Evolutionary conservation across 768 basidiomycete species (phyloP).

Genomic region (Lactifluus pinguis): DNA sequence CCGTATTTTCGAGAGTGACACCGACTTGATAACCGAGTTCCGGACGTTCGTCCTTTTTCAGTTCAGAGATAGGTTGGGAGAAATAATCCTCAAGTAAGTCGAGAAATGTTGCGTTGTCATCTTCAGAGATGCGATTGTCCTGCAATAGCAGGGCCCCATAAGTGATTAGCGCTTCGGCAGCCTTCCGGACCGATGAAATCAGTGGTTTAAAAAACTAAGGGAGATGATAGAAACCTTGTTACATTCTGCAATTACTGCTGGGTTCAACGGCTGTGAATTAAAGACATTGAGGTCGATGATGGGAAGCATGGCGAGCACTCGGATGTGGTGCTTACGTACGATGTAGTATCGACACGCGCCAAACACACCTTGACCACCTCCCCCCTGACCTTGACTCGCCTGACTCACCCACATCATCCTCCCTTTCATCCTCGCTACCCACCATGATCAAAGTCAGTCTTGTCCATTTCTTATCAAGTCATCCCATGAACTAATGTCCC

Average conservation of each 20-base stretch:
- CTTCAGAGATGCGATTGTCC: slow-evolving; percentile 77
- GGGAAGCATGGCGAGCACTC: slow-evolving; percentile 38
- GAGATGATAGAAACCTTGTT: slow-evolving; percentile 39
- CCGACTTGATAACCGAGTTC: slow-evolving; percentile 89
- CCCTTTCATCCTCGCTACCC: background rate
- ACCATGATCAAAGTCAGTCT: slow-evolving; percentile 38
- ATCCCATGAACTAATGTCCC: slow-evolving; percentile 9
- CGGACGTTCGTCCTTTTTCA: slow-evolving; percentile 73
- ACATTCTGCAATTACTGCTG: slow-evolving; percentile 50
- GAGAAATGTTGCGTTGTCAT: slow-evolving; percentile 74
- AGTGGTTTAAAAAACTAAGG: background rate
- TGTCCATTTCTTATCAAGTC: background rate
- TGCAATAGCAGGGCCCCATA: slow-evolving; percentile 83
- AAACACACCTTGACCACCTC: background rate
- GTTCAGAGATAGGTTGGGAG: slow-evolving; percentile 48
- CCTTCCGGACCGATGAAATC: slow-evolving; percentile 34
- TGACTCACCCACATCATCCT: background rate
- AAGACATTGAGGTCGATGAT: slow-evolving; percentile 74
- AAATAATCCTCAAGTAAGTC: slow-evolving; percentile 95
- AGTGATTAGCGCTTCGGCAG: slow-evolving; percentile 69
- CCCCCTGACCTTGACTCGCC: slow-evolving; percentile 1
- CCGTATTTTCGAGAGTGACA: slow-evolving; percentile 93
- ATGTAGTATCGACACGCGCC: background rate
- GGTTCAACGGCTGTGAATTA: slow-evolving; percentile 33
- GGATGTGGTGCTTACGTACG: background rate